A percentile compares a stretch with the other conserved stretches of the same genome.
These are phyloP conservation scores for Exsudoporus frostii DNA, from an alignment of 768 basidiomycete genomes.

Conservation along the genomic window DNA sequence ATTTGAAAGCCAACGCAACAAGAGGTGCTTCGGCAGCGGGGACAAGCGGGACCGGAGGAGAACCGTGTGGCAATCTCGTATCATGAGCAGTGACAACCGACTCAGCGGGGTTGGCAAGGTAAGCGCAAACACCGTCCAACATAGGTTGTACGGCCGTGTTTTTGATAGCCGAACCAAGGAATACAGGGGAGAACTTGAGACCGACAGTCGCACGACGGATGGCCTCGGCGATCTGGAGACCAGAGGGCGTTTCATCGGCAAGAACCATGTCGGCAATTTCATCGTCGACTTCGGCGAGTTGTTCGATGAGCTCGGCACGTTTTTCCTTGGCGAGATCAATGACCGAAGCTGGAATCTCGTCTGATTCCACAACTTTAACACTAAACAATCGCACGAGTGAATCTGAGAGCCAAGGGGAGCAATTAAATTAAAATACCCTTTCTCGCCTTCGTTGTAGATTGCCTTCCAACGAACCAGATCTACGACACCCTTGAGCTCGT, in stretches of 20 bases:
- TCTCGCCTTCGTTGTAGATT: slow-evolving; percentile 90
- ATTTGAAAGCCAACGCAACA: slow-evolving; percentile 94
- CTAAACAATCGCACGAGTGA: slow-evolving; percentile 37
- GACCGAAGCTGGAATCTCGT: slow-evolving; percentile 82
- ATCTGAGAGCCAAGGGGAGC: not conserved
- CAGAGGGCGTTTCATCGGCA: slow-evolving; percentile 74
- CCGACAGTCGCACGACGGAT: slow-evolving; percentile 86
- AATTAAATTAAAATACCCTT: slow-evolving; percentile 65
- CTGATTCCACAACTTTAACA: slow-evolving; percentile 70
- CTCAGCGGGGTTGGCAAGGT: slow-evolving; percentile 88
- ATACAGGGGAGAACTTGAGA: slow-evolving; percentile 94
- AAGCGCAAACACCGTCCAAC: slow-evolving; percentile 93
- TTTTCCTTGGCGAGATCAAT: slow-evolving; percentile 76
- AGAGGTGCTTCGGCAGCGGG: slow-evolving; percentile 86
- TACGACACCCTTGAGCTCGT: slow-evolving; percentile 84
- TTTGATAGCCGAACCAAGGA: slow-evolving; percentile 95
- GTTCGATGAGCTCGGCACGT: slow-evolving; percentile 88
- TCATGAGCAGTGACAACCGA: slow-evolving; percentile 79
- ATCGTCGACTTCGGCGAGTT: slow-evolving; percentile 95
- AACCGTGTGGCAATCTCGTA: slow-evolving; percentile 57
- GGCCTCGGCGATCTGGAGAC: slow-evolving; percentile 72
- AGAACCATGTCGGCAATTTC: slow-evolving; percentile 89
- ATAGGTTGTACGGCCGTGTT: slow-evolving; percentile 94
- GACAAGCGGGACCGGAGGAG: slow-evolving; percentile 69
- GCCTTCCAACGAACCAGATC: slow-evolving; percentile 95